These are phyloP conservation scores for Macadamia integrifolia DNA, from an alignment of 164 flowering plant species.

Conservation along the genomic window DNA sequence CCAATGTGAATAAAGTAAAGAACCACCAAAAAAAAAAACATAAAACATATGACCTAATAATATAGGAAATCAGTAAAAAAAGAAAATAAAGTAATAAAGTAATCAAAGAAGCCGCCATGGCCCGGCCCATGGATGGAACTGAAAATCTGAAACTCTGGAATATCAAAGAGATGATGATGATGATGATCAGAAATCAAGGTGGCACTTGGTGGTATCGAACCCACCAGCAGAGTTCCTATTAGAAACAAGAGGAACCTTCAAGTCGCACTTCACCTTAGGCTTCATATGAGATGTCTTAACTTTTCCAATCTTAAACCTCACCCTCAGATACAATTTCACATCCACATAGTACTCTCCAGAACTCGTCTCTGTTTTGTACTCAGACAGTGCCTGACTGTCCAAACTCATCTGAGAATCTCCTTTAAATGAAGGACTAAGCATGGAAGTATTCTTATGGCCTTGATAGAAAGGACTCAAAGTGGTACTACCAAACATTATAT, in stretches of 20 bases:
- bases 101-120: not conserved
- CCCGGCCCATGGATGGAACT: too few species aligned
- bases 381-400: not conserved
- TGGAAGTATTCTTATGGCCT: constrained; percentile 17
- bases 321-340: not conserved
- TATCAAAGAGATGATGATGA: not conserved
- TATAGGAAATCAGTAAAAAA: too few species aligned
- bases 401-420: not conserved
- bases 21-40: too few species aligned
- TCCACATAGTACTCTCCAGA: not conserved
- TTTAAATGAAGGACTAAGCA: not conserved
- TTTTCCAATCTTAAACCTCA: not conserved
- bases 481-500: constrained; percentile 18
- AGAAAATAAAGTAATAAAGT: not conserved
- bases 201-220: not conserved
- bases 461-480: constrained; percentile 34
- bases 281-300: constrained; percentile 33
- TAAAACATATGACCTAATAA: too few species aligned
- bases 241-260: constrained; percentile 44
- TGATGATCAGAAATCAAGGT: not conserved
- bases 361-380: not conserved
- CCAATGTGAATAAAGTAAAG: too few species aligned
- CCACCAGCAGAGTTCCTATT: not conserved
- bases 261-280: constrained; percentile 46
- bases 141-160: too few species aligned